Conservation (phyloP, 1,139 yeast species). For the Candida sp. region DNA sequence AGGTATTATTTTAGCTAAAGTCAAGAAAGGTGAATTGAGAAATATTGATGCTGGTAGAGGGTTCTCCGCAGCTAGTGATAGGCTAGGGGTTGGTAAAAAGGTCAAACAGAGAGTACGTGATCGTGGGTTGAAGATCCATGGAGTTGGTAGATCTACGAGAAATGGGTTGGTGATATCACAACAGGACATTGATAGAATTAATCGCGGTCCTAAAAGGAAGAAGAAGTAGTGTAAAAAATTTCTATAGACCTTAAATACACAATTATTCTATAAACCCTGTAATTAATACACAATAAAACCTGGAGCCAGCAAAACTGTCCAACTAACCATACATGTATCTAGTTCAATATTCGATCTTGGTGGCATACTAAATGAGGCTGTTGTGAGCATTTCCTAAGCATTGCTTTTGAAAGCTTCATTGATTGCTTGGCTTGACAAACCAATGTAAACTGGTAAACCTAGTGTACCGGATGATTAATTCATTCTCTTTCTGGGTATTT, state of each 20-base stretch:
- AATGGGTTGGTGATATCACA: conserved; percentile 79
- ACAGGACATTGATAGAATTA: conserved; percentile 57
- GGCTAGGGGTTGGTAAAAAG: conserved; percentile 53
- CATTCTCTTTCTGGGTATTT: too few relatives aligned
- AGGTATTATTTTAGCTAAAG: conserved; percentile 74
- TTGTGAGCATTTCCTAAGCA: too few relatives aligned
- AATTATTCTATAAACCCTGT: too few relatives aligned
- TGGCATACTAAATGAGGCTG: too few relatives aligned
- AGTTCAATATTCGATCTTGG: too few relatives aligned
- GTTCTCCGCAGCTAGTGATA: conserved; percentile 45
- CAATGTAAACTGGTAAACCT: too few relatives aligned
- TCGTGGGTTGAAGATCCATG: conserved; percentile 74
- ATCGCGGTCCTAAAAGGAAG: conserved; percentile 7
- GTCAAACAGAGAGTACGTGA: conserved; percentile 46
- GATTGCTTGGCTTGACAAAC: too few relatives aligned
- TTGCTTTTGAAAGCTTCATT: too few relatives aligned
- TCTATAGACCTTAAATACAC: not conserved
- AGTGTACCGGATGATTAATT: too few relatives aligned
- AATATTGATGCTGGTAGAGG: conserved; percentile 54
- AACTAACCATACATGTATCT: too few relatives aligned
- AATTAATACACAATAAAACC: too few relatives aligned
- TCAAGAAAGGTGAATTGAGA: conserved; percentile 62
- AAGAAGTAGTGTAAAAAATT: not conserved
- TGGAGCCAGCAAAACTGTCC: too few relatives aligned
- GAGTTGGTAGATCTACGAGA: conserved; percentile 76